A percentile compares a stretch with the other conserved stretches of the same genome.
Conservation (phyloP, 768 basidiomycete genomes). For the Mrakia gelida region DNA sequence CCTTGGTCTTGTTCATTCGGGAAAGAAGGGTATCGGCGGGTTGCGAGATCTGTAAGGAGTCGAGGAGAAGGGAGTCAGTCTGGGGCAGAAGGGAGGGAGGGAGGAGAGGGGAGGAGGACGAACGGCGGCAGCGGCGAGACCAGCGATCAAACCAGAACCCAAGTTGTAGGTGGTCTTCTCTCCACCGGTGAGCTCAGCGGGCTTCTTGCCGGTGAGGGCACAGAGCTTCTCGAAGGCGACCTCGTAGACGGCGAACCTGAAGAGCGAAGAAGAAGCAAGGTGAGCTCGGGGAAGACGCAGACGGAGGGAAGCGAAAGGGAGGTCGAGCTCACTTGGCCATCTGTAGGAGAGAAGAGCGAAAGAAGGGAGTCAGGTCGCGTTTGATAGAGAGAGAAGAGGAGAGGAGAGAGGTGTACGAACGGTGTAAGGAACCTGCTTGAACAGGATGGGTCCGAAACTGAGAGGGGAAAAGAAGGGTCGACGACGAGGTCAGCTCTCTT, state of each 20-base stretch:
- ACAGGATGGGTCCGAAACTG: slow-evolving; percentile 49
- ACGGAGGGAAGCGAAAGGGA: not conserved
- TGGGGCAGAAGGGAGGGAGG: not conserved
- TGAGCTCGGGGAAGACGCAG: not conserved
- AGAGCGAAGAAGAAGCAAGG: not conserved
- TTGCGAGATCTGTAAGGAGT: slow-evolving; percentile 73
- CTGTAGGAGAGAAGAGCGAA: slow-evolving; percentile 13
- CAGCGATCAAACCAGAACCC: slow-evolving; percentile 85
- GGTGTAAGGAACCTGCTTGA: slow-evolving; percentile 80
- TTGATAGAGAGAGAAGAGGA: not conserved
- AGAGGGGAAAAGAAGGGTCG: not conserved
- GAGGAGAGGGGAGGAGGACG: not conserved
- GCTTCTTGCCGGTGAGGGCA: slow-evolving; percentile 69
- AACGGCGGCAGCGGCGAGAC: slow-evolving; percentile 76
- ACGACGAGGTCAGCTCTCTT: not conserved
- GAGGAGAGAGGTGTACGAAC: not conserved
- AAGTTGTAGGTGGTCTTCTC: slow-evolving; percentile 65
- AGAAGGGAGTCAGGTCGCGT: not conserved
- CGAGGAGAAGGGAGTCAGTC: slow-evolving; percentile 7
- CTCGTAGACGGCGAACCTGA: slow-evolving; percentile 69
- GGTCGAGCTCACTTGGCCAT: slow-evolving; percentile 59
- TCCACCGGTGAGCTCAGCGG: slow-evolving; percentile 58
- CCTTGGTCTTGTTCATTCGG: slow-evolving; percentile 77
- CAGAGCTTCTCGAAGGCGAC: slow-evolving; percentile 86
- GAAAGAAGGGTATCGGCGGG: slow-evolving; percentile 92